A percentile compares a stretch with the other conserved stretches of the same genome.
Evolutionary conservation across 2,329 filamentous ascomycete species (phyloP).

Genomic region (Corinectria fuckeliana): DNA sequence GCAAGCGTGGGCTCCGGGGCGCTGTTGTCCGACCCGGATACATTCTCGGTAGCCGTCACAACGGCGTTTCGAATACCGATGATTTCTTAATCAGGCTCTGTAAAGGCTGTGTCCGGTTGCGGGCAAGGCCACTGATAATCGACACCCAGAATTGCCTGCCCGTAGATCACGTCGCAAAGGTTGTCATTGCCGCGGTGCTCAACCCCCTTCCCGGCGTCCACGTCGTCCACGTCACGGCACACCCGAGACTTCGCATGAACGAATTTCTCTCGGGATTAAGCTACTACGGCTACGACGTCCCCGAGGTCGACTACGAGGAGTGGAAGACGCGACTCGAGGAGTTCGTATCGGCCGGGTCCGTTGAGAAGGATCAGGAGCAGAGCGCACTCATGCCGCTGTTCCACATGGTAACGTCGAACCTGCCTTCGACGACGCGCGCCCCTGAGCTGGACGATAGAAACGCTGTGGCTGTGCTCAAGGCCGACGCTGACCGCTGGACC

Average conservation of each 20-base stretch:
- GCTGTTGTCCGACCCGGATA: slow-evolving; percentile 85
- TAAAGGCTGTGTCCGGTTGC: slow-evolving; percentile 86
- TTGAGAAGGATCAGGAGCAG: slow-evolving; percentile 36
- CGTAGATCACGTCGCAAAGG: slow-evolving; percentile 79
- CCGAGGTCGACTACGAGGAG: slow-evolving; percentile 71
- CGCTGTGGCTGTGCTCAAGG: slow-evolving; percentile 66
- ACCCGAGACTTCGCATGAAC: slow-evolving; percentile 80
- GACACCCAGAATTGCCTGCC: slow-evolving; percentile 92
- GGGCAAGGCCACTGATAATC: slow-evolving; percentile 73
- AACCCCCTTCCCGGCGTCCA: slow-evolving; percentile 61
- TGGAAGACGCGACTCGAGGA: slow-evolving; percentile 41
- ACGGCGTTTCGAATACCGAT: slow-evolving; percentile 79
- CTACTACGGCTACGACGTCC: slow-evolving; percentile 75
- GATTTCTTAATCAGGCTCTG: slow-evolving; percentile 88
- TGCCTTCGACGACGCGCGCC: slow-evolving; percentile 71
- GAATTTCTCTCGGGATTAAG: slow-evolving; percentile 74
- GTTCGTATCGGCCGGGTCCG: slow-evolving; percentile 18
- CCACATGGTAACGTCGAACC: slow-evolving; percentile 73
- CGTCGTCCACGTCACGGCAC: slow-evolving; percentile 80
- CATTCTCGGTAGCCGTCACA: slow-evolving; percentile 74
- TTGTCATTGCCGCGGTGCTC: slow-evolving; percentile 74
- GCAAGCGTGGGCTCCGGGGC: slow-evolving; percentile 78
- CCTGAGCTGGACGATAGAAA: slow-evolving; percentile 73
- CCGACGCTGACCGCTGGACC: slow-evolving; percentile 65
- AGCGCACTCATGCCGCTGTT: slow-evolving; percentile 66